phyloP scores from a whole-genome alignment of 306 rosid genomes.

The Lupinus albus region DNA sequence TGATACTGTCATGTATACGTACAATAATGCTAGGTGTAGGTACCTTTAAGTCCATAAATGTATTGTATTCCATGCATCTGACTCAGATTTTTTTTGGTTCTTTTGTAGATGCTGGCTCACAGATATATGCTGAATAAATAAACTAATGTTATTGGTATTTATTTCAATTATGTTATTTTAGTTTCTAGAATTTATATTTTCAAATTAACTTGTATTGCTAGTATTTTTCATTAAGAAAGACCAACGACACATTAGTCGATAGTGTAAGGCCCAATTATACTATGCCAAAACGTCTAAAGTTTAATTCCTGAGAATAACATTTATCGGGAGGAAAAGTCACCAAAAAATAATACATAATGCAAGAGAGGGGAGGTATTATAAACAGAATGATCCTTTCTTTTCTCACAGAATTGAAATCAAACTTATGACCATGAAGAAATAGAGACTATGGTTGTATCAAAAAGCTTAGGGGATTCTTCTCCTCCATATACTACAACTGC shows the following conservation, averaged over 20 bases:
- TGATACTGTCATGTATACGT: neutral
- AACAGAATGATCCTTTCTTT: constrained; percentile 23
- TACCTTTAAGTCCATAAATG: neutral
- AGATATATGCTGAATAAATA: too few species aligned
- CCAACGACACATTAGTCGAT: too few species aligned
- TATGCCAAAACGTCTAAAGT: too few species aligned
- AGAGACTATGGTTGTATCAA: constrained; percentile 16
- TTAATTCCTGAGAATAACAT: too few species aligned
- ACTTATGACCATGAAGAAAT: constrained; percentile 20
- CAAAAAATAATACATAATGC: constrained; percentile 16
- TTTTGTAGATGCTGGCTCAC: too few species aligned
- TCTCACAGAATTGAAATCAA: constrained; percentile 22
- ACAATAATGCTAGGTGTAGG: constrained; percentile 17
- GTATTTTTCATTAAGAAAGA: neutral
- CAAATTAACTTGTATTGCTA: neutral
- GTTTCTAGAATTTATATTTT: neutral
- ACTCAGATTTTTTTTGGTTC: too few species aligned
- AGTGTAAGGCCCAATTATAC: too few species aligned
- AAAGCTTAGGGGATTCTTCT: constrained; percentile 19
- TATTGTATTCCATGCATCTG: constrained; percentile 29
- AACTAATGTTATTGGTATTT: neutral
- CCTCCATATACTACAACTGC: constrained; percentile 28
- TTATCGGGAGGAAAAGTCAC: too few species aligned
- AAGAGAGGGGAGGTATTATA: constrained; percentile 13
- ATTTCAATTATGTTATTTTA: constrained; percentile 1